Base-by-base conservation (phyloP, 768 basidiomycete species). In the Mrakia gelida region DNA sequence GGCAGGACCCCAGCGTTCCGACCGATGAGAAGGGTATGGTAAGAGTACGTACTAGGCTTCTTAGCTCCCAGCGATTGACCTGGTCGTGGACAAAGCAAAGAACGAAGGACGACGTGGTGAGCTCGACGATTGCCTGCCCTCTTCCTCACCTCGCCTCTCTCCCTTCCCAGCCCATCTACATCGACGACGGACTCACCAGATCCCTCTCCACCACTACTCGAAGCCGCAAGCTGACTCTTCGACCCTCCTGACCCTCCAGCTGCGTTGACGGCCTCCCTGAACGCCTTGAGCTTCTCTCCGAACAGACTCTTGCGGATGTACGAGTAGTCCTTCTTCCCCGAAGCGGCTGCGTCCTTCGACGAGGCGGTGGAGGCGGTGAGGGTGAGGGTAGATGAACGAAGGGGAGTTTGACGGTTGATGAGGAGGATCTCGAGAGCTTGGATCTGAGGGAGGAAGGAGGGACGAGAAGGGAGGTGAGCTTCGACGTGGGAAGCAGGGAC, bases 261-360 rank as follows among this genome's bases (percentile, higher is more conserved):
- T 0, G 71, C 77, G 41, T 73, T 61, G 62, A 78, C 49, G 13
- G 77, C 77, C 26, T 34, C 77, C 73, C 32, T 32, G 62, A 78
- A 38, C 34, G 52, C 10, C 43, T 70, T 68, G 54, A 74, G 62
- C 65, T 71, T 73, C 16, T 78, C 77, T 13, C 23, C n/a, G n/a
- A 78, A 78, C 18, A 78, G 62, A n/a, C 61, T 78, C 65, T 78
- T 73, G 43, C 72, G 59, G 38, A 78, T 63, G 73, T 73, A 78
- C 16, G 77, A 74, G 68, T 67, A 78, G 77, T 78, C 77, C 65
- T 78, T 78, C 45, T 78, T 78, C 38, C 62, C 41, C 16, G 63
- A 73, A 0, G 73, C 7, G 9, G 77, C 38, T 16, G 45, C 43
- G 21, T 70, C 77, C 52, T 73, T 73, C 65, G 73, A 49, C 30